Base-by-base conservation (phyloP, 495 filamentous ascomycete species). In the Tetracladium setigerum region DNA sequence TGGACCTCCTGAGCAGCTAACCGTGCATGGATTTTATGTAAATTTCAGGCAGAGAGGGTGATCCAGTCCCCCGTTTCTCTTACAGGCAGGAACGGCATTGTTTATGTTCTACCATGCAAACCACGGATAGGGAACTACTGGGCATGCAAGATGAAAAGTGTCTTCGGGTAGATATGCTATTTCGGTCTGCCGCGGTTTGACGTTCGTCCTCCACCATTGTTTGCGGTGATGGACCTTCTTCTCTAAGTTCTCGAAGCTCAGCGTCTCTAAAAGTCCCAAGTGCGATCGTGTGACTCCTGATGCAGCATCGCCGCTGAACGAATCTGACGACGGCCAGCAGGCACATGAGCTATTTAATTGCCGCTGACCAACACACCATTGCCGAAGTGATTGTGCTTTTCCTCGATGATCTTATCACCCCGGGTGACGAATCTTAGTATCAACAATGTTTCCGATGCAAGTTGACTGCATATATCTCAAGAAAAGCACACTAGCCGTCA, bases 201-300 rank as follows among this genome's bases (percentile, higher is more conserved):
- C 38, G 46, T 49, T 49, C 38, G 38, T 49, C 43, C 46, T 41
- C 27, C 38, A 13, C 38, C 5, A 14, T 32, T 42, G 30, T 4
- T 16, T 46, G 33, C 32, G 9, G 44, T 46, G 33, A 46, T 46
- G 3, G 33, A 38, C 44, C n/a, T n/a, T n/a, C 33, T 41, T 41
- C 14, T 48, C 13, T 41, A 48, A 48, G 46, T 48, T 48, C 46
- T 48, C 41, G 37, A 48, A 37, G 24, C 46, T 48, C 37, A 19
- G 46, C 46, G 36, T 48, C 37, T 49, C 38, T 49, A 49, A 49
- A 31, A 49, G 38, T 49, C 46, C 43, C 38, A 49, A 49, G 38
- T 41, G 27, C 46, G 38, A 49, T n/a, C n/a, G 35, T 38, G 31
- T 34, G 35, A 38, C 35, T 38, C 35, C 35, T 38, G 35, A 38